phyloP scores from a whole-genome alignment of 2,329 filamentous ascomycete species.

The Pseudocercospora fuligena region DNA sequence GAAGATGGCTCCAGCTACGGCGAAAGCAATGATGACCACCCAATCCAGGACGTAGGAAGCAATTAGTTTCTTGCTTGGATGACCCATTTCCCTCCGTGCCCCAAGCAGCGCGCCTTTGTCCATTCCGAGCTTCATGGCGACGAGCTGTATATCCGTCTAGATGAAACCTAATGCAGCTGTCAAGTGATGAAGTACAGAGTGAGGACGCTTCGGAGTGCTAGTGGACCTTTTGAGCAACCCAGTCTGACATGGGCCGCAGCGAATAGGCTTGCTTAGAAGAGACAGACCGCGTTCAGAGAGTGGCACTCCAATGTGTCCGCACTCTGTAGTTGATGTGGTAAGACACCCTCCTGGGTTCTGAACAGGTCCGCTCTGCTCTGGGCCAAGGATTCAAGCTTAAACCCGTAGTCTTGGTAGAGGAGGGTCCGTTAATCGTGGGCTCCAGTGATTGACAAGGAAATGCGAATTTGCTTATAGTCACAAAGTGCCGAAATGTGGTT shows the following conservation, averaged over 20 bases:
- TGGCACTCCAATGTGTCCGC: too few relatives aligned
- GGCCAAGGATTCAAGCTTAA: background rate
- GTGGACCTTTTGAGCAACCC: too few relatives aligned
- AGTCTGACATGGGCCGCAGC: too few relatives aligned
- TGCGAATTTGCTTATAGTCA: background rate
- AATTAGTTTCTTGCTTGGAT: constrained; percentile 49
- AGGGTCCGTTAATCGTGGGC: background rate
- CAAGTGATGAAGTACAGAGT: background rate
- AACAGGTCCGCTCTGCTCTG: background rate
- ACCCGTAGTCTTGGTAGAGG: background rate
- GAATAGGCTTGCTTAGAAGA: too few relatives aligned
- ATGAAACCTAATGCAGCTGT: too few relatives aligned
- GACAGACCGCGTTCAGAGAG: too few relatives aligned
- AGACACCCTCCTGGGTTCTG: background rate
- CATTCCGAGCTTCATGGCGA: background rate
- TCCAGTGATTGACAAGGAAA: background rate
- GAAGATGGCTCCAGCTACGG: constrained; percentile 45
- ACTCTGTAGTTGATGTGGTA: background rate
- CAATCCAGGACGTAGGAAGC: constrained; percentile 76
- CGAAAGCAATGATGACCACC: constrained; percentile 62
- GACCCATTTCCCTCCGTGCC: constrained; percentile 21
- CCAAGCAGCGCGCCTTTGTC: constrained; percentile 17
- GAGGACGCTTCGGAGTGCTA: too few relatives aligned
- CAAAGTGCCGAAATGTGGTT: background rate
- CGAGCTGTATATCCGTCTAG: background rate